These are phyloP conservation scores for Pinus taeda DNA, from an alignment of 75 land plant species.

Conservation along the genomic window DNA sequence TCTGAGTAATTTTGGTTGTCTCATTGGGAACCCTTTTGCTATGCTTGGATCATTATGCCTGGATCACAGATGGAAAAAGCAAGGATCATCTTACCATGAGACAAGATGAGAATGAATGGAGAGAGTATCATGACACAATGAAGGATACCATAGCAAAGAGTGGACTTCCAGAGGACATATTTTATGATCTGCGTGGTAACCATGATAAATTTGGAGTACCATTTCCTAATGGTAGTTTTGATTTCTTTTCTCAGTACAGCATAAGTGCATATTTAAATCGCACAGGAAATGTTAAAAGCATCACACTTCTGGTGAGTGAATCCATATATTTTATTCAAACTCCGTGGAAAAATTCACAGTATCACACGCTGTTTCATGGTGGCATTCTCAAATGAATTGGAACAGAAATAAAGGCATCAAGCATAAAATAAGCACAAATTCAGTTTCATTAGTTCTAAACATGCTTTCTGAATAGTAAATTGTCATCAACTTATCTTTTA, in stretches of 20 bases:
- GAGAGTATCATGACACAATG: slow-evolving; percentile 64
- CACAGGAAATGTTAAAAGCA: slow-evolving; percentile 58
- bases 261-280: slow-evolving; percentile 67
- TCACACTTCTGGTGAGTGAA: slow-evolving; percentile 72
- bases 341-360: neutral
- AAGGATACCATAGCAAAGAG: slow-evolving; percentile 61
- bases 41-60: neutral
- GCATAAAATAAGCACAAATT: neutral
- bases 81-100: slow-evolving; percentile 66
- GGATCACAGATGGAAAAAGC: slow-evolving; percentile 82
- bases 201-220: slow-evolving; percentile 99
- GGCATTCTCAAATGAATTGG: neutral
- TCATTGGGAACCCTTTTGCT: no score
- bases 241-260: slow-evolving; percentile 81
- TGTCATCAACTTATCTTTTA: neutral
- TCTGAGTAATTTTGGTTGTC: no score
- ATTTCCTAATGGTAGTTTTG: slow-evolving; percentile 43
- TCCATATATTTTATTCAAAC: neutral
- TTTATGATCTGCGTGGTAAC: slow-evolving; percentile 94
- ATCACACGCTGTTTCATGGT: neutral
- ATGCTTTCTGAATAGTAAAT: neutral
- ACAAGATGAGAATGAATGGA: slow-evolving; percentile 87
- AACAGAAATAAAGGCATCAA: neutral
- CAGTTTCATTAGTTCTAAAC: neutral
- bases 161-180: slow-evolving; percentile 64